Percentiles rank a stretch among this genome's conserved stretches.
phyloP scores from a whole-genome alignment of 345 rosid species.

The Abelmoschus esculentus region DNA sequence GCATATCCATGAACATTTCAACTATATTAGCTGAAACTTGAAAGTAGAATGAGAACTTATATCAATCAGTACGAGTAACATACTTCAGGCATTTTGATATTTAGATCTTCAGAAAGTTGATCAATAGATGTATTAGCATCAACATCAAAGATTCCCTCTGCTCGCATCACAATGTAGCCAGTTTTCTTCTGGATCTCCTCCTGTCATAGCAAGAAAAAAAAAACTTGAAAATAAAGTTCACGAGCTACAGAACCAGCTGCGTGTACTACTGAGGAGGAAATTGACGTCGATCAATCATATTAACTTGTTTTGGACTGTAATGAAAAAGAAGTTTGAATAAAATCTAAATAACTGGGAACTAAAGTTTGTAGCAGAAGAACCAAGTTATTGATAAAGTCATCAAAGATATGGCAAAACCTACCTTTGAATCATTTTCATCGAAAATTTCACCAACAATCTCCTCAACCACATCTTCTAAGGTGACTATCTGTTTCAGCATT shows the following conservation, averaged over 20 bases:
- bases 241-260: not conserved
- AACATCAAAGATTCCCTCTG: constrained; percentile 85
- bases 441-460: constrained; percentile 99
- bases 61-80: constrained; percentile 7
- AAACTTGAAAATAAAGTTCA: constrained; percentile 3
- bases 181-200: constrained; percentile 99
- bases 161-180: constrained; percentile 94
- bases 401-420: constrained; percentile 20
- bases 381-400: not conserved
- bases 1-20: constrained; percentile 1
- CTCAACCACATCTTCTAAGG: constrained; percentile 94
- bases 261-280: not conserved
- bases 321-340: not conserved
- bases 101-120: constrained; percentile 88
- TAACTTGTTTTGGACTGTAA: not conserved
- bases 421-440: constrained; percentile 96
- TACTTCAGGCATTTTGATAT: constrained; percentile 97
- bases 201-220: constrained; percentile 30
- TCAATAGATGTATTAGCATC: constrained; percentile 98
- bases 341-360: not conserved
- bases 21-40: not conserved
- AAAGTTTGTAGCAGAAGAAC: not conserved
- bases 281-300: not conserved
- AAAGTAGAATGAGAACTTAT: not conserved
- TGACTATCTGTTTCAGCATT: constrained; percentile 60